Evolutionary conservation across 345 rosid genomes (phyloP), one percentile per base, ranked within the genome.

Genomic region (Aegle marmelos): DNA sequence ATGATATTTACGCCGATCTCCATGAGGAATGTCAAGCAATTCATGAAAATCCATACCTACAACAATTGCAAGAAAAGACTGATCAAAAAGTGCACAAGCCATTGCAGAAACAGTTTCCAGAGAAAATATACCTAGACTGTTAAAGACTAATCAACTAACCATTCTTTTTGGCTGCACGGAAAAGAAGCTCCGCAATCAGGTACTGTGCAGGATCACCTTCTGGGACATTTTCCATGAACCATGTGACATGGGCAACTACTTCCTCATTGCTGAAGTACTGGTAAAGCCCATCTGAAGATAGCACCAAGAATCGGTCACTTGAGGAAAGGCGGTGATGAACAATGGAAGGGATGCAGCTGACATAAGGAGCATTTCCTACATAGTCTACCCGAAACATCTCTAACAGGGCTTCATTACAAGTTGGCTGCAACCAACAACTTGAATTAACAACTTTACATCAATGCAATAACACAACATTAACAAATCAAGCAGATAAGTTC

Each of bases 191-290:
- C 3, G 98, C 92, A 78, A 95, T 85, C 75, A 95, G 98, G 83
- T 93, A 91, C 78, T 95, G 98, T 36, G 98, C 98, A 80, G 98
- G 98, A 85, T 95, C 98, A 1, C 98, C 98, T 83, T 89, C 97
- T 58, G 98, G 98, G 61, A 90, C 97, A 81, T 93, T 95, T 83
- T 95, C 98, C 75, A 95, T 91, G 88, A 95, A 95, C 98, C 98
- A 95, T 14, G 91, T 93, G 76, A 95, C 98, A 85, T 88, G 98
- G 41, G 98, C 94, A 81, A 93, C 97, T 58, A 95, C 95, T 84
- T 95, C 98, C 82, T 95, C 98, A 72, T 93, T 95, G 90, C 97
- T 93, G 78, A 95, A 91, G 86, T 91, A 95, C 84, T 95, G 97
- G 79, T 93, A 95, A 74, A 95, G 90, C 76, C 98, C 98, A 81